Evolutionary conservation across 176 grass and related monocot genomes (phyloP).

Genomic region (Bolboschoenus planiculmis): DNA sequence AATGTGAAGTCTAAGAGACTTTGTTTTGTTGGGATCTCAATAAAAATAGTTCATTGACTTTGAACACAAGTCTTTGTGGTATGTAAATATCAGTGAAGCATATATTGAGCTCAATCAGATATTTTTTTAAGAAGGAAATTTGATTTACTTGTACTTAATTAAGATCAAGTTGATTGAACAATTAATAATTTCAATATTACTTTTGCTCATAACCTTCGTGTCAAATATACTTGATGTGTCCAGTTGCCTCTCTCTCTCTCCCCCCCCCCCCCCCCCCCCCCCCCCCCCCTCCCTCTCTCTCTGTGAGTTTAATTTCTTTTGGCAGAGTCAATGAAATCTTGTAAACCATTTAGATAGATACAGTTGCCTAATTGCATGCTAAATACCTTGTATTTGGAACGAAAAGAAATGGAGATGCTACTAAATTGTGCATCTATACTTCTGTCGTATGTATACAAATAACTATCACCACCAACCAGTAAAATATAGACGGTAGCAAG

Average conservation of each 20-base stretch:
- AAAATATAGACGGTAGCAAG: background rate
- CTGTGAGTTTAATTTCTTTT: background rate
- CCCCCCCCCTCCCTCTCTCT: too few relatives aligned
- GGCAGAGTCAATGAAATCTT: background rate
- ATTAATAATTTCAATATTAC: too few relatives aligned
- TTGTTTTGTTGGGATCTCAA: constrained; percentile 1
- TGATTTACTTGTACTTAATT: background rate
- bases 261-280: too few relatives aligned
- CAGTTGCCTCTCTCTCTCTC: background rate
- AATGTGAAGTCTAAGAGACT: background rate
- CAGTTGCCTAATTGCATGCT: background rate
- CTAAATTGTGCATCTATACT: background rate
- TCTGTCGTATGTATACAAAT: background rate
- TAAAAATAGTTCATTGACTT: background rate
- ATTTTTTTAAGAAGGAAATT: background rate
- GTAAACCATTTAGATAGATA: background rate
- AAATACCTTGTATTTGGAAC: background rate
- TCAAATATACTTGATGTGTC: background rate
- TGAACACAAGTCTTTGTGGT: background rate
- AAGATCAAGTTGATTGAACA: background rate
- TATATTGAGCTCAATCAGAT: background rate
- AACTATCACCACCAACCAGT: constrained; percentile 7
- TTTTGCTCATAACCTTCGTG: background rate
- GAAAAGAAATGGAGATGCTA: background rate
- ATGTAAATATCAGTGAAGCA: background rate